Conservation (phyloP, 1,284 basidiomycete species). For the Boletus sp. region DNA sequence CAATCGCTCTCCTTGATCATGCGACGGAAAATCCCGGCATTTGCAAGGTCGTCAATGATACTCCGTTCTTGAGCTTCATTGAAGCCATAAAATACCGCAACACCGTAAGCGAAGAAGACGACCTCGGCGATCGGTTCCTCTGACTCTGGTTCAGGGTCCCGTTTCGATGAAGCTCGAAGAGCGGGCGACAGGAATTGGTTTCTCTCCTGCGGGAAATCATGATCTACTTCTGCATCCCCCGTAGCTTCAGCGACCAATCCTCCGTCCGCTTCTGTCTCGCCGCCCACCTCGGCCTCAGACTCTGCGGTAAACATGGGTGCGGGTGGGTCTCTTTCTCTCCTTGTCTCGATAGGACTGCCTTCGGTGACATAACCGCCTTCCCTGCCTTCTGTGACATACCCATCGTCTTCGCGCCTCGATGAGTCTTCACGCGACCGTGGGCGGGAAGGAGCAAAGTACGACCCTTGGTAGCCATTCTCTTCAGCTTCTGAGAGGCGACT, state of each 20-base stretch:
- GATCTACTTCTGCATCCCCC: slow-evolving; percentile 17
- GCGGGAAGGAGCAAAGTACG: slow-evolving; percentile 60
- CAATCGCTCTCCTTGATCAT: slow-evolving; percentile 66
- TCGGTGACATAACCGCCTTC: slow-evolving; percentile 28
- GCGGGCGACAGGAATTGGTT: slow-evolving; percentile 5
- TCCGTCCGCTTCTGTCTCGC: slow-evolving; percentile 13
- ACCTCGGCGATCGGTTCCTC: slow-evolving; percentile 69
- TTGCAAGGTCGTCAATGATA: slow-evolving; percentile 79
- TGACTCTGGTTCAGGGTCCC: slow-evolving; percentile 15
- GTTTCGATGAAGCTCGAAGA: slow-evolving; percentile 1
- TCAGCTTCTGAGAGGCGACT: slow-evolving; percentile 81
- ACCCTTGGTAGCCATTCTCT: slow-evolving; percentile 84
- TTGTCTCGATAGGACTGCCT: slow-evolving; percentile 15
- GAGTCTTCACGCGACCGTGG: slow-evolving; percentile 21
- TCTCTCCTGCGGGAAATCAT: background rate
- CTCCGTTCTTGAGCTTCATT: slow-evolving; percentile 70
- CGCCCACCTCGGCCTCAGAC: slow-evolving; percentile 17
- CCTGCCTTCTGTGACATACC: slow-evolving; percentile 26
- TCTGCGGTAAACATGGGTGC: slow-evolving; percentile 5
- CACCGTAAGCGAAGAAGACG: slow-evolving; percentile 84
- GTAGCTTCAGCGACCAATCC: slow-evolving; percentile 16
- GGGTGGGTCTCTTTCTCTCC: slow-evolving; percentile 2
- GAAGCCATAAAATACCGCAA: slow-evolving; percentile 86
- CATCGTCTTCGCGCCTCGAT: slow-evolving; percentile 31
- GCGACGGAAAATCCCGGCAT: slow-evolving; percentile 62